Evolutionary conservation across 495 filamentous ascomycete species (phyloP).

Genomic region (Penicillium argentinense): DNA sequence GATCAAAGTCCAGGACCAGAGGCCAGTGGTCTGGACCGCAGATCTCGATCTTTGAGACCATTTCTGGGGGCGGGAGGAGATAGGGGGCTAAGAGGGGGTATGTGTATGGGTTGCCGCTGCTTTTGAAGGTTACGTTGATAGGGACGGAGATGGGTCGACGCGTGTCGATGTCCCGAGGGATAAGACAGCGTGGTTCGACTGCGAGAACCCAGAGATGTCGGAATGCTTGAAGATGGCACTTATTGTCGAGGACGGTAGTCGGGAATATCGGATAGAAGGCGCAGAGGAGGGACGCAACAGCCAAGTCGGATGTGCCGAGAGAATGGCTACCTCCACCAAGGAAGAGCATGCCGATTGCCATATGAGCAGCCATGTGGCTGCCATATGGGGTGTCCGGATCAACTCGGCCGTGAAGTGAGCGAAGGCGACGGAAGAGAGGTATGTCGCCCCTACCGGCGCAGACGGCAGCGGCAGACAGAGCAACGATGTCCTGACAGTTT

Average conservation of each 20-base stretch:
- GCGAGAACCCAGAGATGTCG: constrained; percentile 97
- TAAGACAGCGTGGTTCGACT: constrained; percentile 82
- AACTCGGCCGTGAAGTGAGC: constrained; percentile 83
- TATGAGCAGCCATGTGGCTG: constrained; percentile 87
- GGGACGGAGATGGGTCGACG: constrained; percentile 74
- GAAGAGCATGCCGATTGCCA: constrained; percentile 89
- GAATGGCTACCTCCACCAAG: constrained; percentile 89
- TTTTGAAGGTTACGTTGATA: constrained; percentile 57
- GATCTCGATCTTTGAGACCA: constrained; percentile 66
- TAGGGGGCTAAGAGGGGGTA: constrained; percentile 64
- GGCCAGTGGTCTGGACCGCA: constrained; percentile 78
- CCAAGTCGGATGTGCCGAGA: constrained; percentile 84
- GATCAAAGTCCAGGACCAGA: constrained; percentile 73
- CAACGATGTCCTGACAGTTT: constrained; percentile 86
- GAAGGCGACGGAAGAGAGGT: constrained; percentile 80
- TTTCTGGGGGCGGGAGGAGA: constrained; percentile 76
- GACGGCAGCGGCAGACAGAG: constrained; percentile 77
- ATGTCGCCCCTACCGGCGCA: constrained; percentile 97
- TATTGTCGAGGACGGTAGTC: constrained; percentile 83
- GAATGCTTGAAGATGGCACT: constrained; percentile 93
- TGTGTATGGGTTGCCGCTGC: constrained; percentile 42
- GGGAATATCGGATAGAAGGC: constrained; percentile 96
- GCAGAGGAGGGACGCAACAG: constrained; percentile 81
- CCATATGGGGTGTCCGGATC: constrained; percentile 85
- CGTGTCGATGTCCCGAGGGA: constrained; percentile 81